phyloP scores from a whole-genome alignment of 306 rosid species.

The Phaseolus lunatus region DNA sequence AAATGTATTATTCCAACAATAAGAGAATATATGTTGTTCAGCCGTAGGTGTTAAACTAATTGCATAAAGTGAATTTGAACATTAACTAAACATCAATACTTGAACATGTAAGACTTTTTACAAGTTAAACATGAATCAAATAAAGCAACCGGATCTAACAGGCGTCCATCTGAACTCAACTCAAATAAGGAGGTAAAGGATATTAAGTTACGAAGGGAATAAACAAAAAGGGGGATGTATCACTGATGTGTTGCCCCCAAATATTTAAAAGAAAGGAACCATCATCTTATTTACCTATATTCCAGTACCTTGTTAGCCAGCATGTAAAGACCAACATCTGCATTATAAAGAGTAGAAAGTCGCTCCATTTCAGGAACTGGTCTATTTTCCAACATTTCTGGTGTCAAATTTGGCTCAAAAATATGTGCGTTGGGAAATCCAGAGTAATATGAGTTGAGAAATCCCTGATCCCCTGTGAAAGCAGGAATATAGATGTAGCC shows the following conservation, averaged over 20 bases:
- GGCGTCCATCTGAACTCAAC: constrained; percentile 31
- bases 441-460: constrained; percentile 87
- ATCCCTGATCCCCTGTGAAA: constrained; percentile 91
- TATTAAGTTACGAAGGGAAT: constrained; percentile 19
- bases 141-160: constrained; percentile 29
- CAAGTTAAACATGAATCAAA: constrained; percentile 6
- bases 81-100: not conserved
- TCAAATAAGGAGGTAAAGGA: constrained; percentile 33
- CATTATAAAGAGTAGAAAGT: constrained; percentile 95
- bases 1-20: constrained; percentile 9
- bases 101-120: constrained; percentile 13
- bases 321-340: constrained; percentile 99
- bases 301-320: constrained; percentile 95
- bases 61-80: not conserved
- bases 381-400: constrained; percentile 62
- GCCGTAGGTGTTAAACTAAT: not conserved
- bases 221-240: not conserved
- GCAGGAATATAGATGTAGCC: constrained; percentile 22
- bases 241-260: constrained; percentile 4
- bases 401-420: constrained; percentile 77
- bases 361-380: constrained; percentile 91
- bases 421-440: constrained; percentile 87
- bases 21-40: not conserved
- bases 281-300: constrained; percentile 41
- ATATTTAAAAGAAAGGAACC: constrained; percentile 37